phyloP scores from a whole-genome alignment of 2,329 filamentous ascomycete species.

The Neocucurbitaria cava region DNA sequence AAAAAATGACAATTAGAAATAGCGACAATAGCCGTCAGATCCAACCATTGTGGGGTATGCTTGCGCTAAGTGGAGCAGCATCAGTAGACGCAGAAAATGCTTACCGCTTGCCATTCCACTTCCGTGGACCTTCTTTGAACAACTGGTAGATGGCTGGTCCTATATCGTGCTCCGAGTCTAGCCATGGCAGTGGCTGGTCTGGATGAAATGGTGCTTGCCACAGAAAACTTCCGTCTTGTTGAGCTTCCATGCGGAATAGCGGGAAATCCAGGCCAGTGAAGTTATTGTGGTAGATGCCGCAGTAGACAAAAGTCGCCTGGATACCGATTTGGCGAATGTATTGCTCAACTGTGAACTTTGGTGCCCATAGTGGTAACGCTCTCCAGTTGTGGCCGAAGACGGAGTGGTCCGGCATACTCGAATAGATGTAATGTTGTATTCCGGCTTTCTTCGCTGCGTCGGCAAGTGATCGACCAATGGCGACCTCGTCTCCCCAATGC shows the following conservation, averaged over 20 bases:
- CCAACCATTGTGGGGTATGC: constrained; percentile 30
- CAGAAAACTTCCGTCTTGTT: constrained; percentile 81
- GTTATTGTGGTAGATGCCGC: constrained; percentile 99
- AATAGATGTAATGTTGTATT: constrained; percentile 93
- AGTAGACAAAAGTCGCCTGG: constrained; percentile 91
- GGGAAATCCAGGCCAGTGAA: constrained; percentile 94
- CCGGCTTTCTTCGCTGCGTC: constrained; percentile 86
- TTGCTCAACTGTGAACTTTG: constrained; percentile 91
- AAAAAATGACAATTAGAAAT: constrained; percentile 14
- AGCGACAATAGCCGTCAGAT: constrained; percentile 26
- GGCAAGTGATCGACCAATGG: constrained; percentile 85
- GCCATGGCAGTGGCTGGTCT: constrained; percentile 87
- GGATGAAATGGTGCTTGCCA: constrained; percentile 96
- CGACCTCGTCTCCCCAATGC: constrained; percentile 92
- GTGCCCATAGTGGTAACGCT: constrained; percentile 86
- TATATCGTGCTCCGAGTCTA: constrained; percentile 95
- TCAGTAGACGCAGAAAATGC: constrained; percentile 37
- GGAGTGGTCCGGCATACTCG: constrained; percentile 94
- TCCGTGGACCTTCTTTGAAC: constrained; percentile 88
- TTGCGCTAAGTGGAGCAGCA: constrained; percentile 25
- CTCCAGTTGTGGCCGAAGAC: constrained; percentile 80
- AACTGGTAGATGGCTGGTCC: constrained; percentile 91
- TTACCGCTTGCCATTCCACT: constrained; percentile 79
- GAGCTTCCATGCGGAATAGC: constrained; percentile 92
- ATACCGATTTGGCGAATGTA: constrained; percentile 84